phyloP scores from a whole-genome alignment of 78 protist genomes.

The Dictyostelium purpureum region DNA sequence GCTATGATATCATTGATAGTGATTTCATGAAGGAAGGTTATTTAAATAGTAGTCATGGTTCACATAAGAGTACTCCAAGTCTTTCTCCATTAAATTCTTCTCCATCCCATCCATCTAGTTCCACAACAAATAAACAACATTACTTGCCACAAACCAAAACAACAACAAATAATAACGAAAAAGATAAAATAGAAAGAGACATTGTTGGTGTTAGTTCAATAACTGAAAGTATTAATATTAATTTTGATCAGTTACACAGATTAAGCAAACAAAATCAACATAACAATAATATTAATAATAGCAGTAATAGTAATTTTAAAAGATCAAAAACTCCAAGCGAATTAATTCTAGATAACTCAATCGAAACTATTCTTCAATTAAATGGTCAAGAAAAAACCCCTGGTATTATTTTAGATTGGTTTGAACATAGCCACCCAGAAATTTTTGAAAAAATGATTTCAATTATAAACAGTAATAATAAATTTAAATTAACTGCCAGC shows the following conservation, averaged over 20 bases:
- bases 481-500: not conserved
- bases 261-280: not conserved
- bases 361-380: conserved; percentile 21
- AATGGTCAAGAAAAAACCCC: conserved; percentile 60
- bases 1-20: conserved; percentile 60
- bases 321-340: conserved; percentile 30
- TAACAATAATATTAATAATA: not conserved
- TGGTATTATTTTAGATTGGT: conserved; percentile 23
- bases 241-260: not conserved
- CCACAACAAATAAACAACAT: not conserved
- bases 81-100: not conserved
- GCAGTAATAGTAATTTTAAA: not conserved
- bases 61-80: not conserved
- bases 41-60: not conserved
- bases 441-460: conserved; percentile 46
- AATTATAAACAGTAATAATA: not conserved
- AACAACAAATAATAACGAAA: not conserved
- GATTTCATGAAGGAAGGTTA: conserved; percentile 13
- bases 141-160: not conserved
- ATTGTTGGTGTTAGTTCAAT: not conserved
- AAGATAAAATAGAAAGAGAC: not conserved
- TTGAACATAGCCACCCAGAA: conserved; percentile 6
- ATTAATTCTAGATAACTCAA: conserved; percentile 55
- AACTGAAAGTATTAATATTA: not conserved
- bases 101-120: not conserved